Percentiles rank a stretch among this genome's conserved stretches.
phyloP scores from a whole-genome alignment of 768 basidiomycete species.

The Pulveroboletus sp. region DNA sequence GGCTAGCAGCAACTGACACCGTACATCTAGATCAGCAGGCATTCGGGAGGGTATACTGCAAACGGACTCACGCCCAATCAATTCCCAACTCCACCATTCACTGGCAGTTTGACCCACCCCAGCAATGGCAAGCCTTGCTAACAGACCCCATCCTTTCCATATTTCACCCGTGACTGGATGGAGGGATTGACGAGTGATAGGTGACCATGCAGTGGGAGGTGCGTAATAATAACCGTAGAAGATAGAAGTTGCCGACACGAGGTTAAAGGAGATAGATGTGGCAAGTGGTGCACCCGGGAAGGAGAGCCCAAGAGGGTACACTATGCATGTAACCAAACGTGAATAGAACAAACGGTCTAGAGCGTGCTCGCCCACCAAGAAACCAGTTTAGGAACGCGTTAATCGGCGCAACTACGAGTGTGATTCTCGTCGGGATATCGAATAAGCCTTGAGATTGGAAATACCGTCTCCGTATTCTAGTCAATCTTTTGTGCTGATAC shows the following conservation, averaged over 20 bases:
- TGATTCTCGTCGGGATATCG: constrained; percentile 77
- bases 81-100: constrained; percentile 99
- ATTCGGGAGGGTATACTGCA: neutral
- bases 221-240: constrained; percentile 59
- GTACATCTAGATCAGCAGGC: neutral
- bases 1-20: constrained; percentile 46
- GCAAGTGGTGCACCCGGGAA: constrained; percentile 92
- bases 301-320: constrained; percentile 64
- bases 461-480: constrained; percentile 33
- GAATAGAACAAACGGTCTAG: neutral
- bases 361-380: constrained; percentile 51
- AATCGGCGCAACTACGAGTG: constrained; percentile 76
- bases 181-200: constrained; percentile 19
- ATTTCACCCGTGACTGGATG: constrained; percentile 54
- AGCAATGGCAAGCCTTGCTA: constrained; percentile 74
- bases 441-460: constrained; percentile 87
- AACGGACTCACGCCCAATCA: constrained; percentile 46
- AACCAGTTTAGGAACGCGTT: constrained; percentile 81
- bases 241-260: constrained; percentile 63
- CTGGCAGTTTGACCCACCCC: constrained; percentile 79
- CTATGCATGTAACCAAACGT: constrained; percentile 10
- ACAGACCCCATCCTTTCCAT: constrained; percentile 61
- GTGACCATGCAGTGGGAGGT: constrained; percentile 72
- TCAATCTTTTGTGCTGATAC: neutral
- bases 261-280: constrained; percentile 82